phyloP scores from a whole-genome alignment of 1,139 yeast species.

The Candida sanyaensis region DNA sequence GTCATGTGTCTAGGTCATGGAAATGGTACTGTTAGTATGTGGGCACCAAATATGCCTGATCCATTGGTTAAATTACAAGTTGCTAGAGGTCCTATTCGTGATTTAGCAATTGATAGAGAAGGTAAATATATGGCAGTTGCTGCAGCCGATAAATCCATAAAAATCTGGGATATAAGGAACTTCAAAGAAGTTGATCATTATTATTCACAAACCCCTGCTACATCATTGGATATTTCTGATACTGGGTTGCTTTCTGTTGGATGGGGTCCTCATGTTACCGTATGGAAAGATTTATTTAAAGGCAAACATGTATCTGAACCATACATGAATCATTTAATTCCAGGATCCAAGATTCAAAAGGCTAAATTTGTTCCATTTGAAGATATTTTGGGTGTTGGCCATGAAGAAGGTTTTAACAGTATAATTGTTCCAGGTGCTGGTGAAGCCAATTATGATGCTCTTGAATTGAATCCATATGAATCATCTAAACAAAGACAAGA shows the following conservation, averaged over 20 bases:
- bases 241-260: conserved; percentile 84
- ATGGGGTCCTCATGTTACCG: conserved; percentile 93
- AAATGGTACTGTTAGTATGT: conserved; percentile 88
- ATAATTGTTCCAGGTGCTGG: conserved; percentile 95
- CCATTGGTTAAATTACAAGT: conserved; percentile 84
- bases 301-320: conserved; percentile 64
- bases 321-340: conserved; percentile 86
- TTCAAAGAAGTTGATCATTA: conserved; percentile 75
- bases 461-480: conserved; percentile 92
- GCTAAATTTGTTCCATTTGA: conserved; percentile 89
- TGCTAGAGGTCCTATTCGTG: conserved; percentile 84
- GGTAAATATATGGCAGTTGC: conserved; percentile 95
- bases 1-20: conserved; percentile 92
- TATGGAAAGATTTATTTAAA: conserved; percentile 76
- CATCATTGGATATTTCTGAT: conserved; percentile 79
- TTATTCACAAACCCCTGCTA: conserved; percentile 83
- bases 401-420: conserved; percentile 73
- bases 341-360: conserved; percentile 72
- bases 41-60: conserved; percentile 89
- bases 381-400: conserved; percentile 92
- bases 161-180: conserved; percentile 92
- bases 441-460: conserved; percentile 95
- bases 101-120: conserved; percentile 84
- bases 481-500: conserved; percentile 93
- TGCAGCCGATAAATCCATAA: conserved; percentile 82